A percentile compares a stretch with the other conserved stretches of the same genome.
These are phyloP conservation scores for Penicillium sp. DNA, from an alignment of 2,329 filamentous ascomycete species.

Conservation along the genomic window DNA sequence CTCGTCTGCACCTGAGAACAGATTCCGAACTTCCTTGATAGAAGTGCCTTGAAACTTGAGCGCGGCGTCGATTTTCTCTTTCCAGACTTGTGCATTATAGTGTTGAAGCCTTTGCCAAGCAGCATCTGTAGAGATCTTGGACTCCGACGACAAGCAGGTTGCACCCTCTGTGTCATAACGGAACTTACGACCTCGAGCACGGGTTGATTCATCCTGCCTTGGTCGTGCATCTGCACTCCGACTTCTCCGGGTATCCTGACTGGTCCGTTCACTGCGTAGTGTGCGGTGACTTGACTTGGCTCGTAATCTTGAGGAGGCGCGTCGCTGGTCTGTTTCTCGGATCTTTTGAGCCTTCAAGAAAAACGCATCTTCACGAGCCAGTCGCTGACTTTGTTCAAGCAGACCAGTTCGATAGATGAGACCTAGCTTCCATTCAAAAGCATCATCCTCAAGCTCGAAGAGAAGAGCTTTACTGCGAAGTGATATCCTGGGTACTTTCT, in stretches of 20 bases:
- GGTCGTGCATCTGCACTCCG: slow-evolving; percentile 59
- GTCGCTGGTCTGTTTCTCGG: slow-evolving; percentile 64
- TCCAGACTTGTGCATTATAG: slow-evolving; percentile 91
- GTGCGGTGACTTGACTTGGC: slow-evolving; percentile 56
- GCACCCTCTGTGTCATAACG: slow-evolving; percentile 80
- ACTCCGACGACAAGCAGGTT: slow-evolving; percentile 70
- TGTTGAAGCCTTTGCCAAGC: slow-evolving; percentile 74
- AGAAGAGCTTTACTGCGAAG: slow-evolving; percentile 78
- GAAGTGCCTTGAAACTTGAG: slow-evolving; percentile 69
- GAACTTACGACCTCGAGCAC: slow-evolving; percentile 45
- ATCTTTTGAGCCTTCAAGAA: slow-evolving; percentile 83
- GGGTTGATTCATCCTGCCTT: slow-evolving; percentile 37
- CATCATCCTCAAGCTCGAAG: slow-evolving; percentile 92
- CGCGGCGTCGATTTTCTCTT: slow-evolving; percentile 79
- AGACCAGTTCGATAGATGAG: slow-evolving; percentile 90
- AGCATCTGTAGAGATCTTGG: slow-evolving; percentile 74
- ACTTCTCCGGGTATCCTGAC: slow-evolving; percentile 53
- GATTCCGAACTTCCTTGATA: slow-evolving; percentile 76
- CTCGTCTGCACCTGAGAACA: slow-evolving; percentile 82
- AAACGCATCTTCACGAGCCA: slow-evolving; percentile 90
- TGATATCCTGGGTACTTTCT: slow-evolving; percentile 82
- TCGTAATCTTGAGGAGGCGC: slow-evolving; percentile 56
- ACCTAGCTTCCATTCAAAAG: slow-evolving; percentile 96
- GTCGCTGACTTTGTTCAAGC: slow-evolving; percentile 84
- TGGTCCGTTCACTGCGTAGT: slow-evolving; percentile 45